phyloP scores from a whole-genome alignment of 2,329 filamentous ascomycete species.

The Fusarium newnesense region DNA sequence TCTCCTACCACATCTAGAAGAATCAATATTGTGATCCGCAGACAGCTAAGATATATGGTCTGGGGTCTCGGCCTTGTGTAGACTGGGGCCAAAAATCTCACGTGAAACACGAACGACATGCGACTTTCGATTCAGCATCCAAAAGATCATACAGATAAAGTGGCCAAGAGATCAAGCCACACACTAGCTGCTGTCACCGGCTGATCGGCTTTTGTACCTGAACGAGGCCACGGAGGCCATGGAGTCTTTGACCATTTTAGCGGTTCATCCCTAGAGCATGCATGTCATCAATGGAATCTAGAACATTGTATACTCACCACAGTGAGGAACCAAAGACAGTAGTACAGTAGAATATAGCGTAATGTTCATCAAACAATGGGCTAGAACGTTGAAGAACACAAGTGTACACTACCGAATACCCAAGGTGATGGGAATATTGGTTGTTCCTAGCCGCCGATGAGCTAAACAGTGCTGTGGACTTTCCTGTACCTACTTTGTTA shows the following conservation, averaged over 20 bases:
- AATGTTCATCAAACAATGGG: neutral
- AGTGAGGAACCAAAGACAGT: neutral
- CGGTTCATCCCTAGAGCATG: neutral
- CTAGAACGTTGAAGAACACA: neutral
- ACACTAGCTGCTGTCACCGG: neutral
- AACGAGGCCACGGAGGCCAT: neutral
- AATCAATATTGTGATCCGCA: slow-evolving; percentile 16
- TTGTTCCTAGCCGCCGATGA: neutral
- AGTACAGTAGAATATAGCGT: neutral
- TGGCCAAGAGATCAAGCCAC: neutral
- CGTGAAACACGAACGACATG: neutral
- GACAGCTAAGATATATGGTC: neutral
- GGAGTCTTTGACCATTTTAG: neutral
- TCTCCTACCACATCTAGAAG: neutral
- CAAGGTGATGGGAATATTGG: neutral
- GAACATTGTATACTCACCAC: neutral
- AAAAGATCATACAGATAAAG: neutral
- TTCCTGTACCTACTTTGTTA: neutral
- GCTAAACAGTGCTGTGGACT: neutral
- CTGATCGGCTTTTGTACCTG: neutral
- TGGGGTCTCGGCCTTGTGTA: neutral
- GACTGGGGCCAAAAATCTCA: neutral
- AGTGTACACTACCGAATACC: neutral
- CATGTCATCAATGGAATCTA: neutral
- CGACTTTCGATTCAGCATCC: neutral